These are phyloP conservation scores for Metschnikowia cerradonensis DNA, from an alignment of 805 yeast species.

Conservation along the genomic window DNA sequence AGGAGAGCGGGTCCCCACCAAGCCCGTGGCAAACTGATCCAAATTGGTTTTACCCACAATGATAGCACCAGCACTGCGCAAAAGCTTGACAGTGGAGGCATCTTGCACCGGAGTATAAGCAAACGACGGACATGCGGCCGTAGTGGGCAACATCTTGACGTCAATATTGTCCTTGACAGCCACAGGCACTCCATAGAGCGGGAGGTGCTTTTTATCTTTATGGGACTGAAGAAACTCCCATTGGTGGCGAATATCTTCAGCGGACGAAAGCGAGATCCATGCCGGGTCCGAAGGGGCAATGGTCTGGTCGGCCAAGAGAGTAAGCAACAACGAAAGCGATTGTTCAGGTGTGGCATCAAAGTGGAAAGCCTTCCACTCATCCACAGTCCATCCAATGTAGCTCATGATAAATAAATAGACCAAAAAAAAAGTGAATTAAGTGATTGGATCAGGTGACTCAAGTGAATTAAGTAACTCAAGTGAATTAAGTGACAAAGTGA, in stretches of 20 bases:
- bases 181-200: conserved; percentile 89
- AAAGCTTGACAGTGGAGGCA: conserved; percentile 67
- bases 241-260: conserved; percentile 64
- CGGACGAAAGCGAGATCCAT: conserved; percentile 79
- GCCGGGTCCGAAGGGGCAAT: conserved; percentile 69
- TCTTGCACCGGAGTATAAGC: conserved; percentile 66
- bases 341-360: conserved; percentile 53
- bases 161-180: conserved; percentile 96
- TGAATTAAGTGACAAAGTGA: too few species aligned
- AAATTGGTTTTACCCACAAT: conserved; percentile 90
- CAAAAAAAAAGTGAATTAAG: too few species aligned
- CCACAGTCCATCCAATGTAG: conserved; percentile 68
- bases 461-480: too few species aligned
- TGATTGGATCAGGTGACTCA: too few species aligned
- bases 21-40: conserved; percentile 97
- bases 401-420: neutral
- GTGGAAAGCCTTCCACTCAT: conserved; percentile 76
- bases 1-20: conserved; percentile 93
- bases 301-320: conserved; percentile 47
- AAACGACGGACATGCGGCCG: conserved; percentile 93
- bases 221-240: conserved; percentile 71
- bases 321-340: conserved; percentile 49
- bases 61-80: conserved; percentile 88
- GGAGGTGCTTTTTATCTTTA: conserved; percentile 49
- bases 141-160: conserved; percentile 74